Evolutionary conservation across 2,329 filamentous ascomycete genomes (phyloP), one percentile per base, ranked within the genome.

Genomic region (Aotearoamyces nothofagi): DNA sequence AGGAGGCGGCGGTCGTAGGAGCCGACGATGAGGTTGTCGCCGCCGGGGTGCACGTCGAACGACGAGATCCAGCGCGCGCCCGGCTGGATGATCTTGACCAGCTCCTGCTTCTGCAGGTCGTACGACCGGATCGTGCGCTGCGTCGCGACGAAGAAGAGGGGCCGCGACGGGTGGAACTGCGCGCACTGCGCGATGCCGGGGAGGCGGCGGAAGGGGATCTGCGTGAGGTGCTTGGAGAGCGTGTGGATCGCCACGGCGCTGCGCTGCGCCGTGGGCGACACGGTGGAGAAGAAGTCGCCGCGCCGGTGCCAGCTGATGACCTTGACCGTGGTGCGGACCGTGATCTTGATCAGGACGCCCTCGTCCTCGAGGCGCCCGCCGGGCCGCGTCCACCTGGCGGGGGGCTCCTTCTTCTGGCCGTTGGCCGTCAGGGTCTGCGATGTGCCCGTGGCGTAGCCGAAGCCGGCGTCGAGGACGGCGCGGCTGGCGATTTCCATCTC

Each of bases 61-160:
- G 76, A 82, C 2, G 81, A 92, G 43, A 98, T 94, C 83, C 86
- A 84, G 39, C 86, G 76, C 3, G 87, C 86, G 46, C 90, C 90
- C 1, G 90, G 90, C 49, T 92, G 83, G 33, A 98, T 61, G 33
- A 90, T 82, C 60, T 93, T 93, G 53, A 94, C 69, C 17, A 98
- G 71, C 47, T 92, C 80, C 51, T 94, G 84, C 44, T 77, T 77
- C 39, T 87, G 79, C 25, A 98, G 67, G 52, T 98, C 90, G 57
- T 98, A 98, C 47, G 81, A 80, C 32, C 90, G 79, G 47, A 98
- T 86, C 33, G 79, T 78, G 43, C 87, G 80, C 54, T 93, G 84
- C 8, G 92, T 96, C 3, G 90, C 90, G 31, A 98, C 82, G 49
- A 96, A 96, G 59, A 98, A 86, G 27, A 93, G 72, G 0, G 90